Base-by-base conservation (phyloP, 192 early-diverging fungal genomes). In the Phycomyces blakesleeanus region DNA sequence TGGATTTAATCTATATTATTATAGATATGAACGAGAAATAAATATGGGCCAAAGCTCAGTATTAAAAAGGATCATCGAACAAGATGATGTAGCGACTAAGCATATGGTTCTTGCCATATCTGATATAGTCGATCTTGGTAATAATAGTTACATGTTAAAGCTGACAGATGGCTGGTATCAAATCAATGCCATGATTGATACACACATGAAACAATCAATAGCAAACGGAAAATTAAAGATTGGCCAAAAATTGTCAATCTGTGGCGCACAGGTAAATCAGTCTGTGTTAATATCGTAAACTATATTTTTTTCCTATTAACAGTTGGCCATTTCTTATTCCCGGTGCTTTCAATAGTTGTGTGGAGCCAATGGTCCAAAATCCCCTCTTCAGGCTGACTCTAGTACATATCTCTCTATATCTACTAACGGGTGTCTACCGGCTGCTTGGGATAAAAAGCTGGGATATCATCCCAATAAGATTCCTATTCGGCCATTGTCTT, bases 141-240 rank as follows among this genome's bases (percentile, higher is more conserved):
- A 47, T 18, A 12, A 24, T 0, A 64, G 42, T 15, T 64, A 50
- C 20, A 7, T 18, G 27, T 63, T 83, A 22, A 55, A 80, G 42
- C 64, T 91, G 44, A 87, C 89, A 4, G 89, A 91, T 72, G 89
- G 89, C 15, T 91, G 89, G 89, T 91, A 91, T 57, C 22, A 65
- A 27, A 75, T 91, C 4, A 65, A 73, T 11, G 82, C 84, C 2
- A 41, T 51, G 0, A 34, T 91, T 15, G 89, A 91, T 60, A 18
- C 38, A 11, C 44, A 64, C 18, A 54, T 91, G 59, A 56, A 54
- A 38, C 26, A 53, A 15, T 69, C 74, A 0, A 61, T 87, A 0
- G 62, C 64, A 39, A 51, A 67, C 14, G 69, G 69, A 14, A 74
- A 59, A 22, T 68, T 91, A 16, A 49, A 57, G 2, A 63, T 88